A percentile compares a stretch with the other conserved stretches of the same genome.
Conservation (phyloP, 306 rosid genomes). For the Amphicarpaea edgeworthii region DNA sequence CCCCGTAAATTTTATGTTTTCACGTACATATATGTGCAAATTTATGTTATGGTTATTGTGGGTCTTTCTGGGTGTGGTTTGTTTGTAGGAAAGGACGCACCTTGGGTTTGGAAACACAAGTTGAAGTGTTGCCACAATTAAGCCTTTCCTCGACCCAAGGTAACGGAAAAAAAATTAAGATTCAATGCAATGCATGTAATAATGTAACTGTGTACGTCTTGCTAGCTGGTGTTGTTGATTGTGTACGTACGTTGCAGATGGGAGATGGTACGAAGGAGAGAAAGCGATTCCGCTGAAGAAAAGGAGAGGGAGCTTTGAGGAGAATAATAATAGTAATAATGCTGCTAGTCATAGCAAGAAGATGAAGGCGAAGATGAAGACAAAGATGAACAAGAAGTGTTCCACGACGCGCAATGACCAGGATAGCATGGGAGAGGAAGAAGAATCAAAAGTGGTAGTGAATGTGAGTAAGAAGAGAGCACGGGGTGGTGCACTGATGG, state of each 20-base stretch:
- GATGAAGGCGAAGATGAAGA: conserved; percentile 54
- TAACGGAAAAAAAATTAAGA: background rate
- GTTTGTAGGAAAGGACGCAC: conserved; percentile 58
- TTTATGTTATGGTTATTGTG: conserved; percentile 30
- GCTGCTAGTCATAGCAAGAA: conserved; percentile 29
- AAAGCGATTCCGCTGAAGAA: conserved; percentile 78
- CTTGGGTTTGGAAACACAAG: conserved; percentile 49
- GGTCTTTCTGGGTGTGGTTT: conserved; percentile 51
- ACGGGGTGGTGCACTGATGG: conserved; percentile 69
- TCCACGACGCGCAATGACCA: conserved; percentile 15
- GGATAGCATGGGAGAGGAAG: background rate
- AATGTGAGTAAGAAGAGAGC: conserved; percentile 50
- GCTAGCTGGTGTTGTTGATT: background rate
- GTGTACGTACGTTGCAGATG: conserved; percentile 33
- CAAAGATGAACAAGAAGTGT: conserved; percentile 66
- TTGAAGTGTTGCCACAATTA: conserved; percentile 47
- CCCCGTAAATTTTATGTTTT: conserved; percentile 39
- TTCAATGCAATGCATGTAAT: background rate
- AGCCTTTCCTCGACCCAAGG: conserved; percentile 59
- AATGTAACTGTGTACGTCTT: background rate
- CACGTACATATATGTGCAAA: conserved; percentile 1
- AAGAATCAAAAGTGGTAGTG: background rate
- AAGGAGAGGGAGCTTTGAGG: conserved; percentile 62
- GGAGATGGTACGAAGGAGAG: conserved; percentile 77
- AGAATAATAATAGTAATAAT: background rate